Evolutionary conservation across 2,329 filamentous ascomycete genomes (phyloP), one percentile per base, ranked within the genome.

Genomic region (Volutella citrinella): DNA sequence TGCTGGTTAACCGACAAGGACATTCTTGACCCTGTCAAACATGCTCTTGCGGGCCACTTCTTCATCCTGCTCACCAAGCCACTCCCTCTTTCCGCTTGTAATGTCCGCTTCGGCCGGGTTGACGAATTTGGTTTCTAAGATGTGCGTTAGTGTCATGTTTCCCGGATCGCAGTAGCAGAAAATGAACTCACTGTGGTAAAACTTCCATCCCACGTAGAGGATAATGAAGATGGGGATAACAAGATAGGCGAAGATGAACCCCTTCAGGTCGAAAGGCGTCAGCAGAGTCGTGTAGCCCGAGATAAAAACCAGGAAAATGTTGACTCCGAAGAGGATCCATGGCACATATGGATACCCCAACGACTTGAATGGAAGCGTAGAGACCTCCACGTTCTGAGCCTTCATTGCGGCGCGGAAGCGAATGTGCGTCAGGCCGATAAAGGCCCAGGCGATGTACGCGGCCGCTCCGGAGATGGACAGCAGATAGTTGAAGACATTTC

Each of bases 231-330:
- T 23, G 6, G 38, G 38, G 19, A 41, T 41, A 4, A 41, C 38
- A 10, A 41, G 31, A 14, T 41, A 41, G 5, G 38, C 33, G 17
- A 41, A 41, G 18, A 41, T 33, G 21, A 41, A 41, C 11, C 34
- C 34, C 22, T 38, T 41, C 12, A 41, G 23, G 10, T 41, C 38
- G 17, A 41, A 41, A 2, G 38, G 38, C 7, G 10, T 30, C 24
- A 38, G 22, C 10, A 41, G 14, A 8, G 38, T 41, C 2, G 38
- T 37, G 16, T 41, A 41, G 2, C 38, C 38, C 4, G 38, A 41
- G 9, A 41, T 38, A 10, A 41, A 8, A 5, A 41, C 38, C 9
- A 41, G 34, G 15, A 41, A 38, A 7, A 41, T 31, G 13, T 41
- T 41, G 19, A 24, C 30, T 6, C 22, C 16, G 19, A 41, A 38